Base-by-base conservation (phyloP, 352 stramenopile species). In the Pythium brachiatum region DNA sequence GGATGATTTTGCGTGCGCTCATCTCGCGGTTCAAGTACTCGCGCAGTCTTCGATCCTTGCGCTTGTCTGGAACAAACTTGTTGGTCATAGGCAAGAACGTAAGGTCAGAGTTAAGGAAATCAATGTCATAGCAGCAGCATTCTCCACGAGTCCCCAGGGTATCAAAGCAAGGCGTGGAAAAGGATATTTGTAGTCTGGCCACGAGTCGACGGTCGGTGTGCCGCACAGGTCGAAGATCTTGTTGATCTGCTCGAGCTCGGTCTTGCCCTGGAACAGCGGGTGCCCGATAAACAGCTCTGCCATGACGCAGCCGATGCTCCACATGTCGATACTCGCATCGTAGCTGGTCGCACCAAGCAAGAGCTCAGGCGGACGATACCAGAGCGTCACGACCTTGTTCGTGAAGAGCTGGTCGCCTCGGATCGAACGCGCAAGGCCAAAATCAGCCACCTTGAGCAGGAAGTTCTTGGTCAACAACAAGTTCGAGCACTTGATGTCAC, bases 371-470 rank as follows among this genome's bases (percentile, higher is more conserved):
- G 94, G 83, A 0, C 95, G 82, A 65, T 98, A 98, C 95, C 95
- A 98, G 9, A 97, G 72, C 29, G 95, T 98, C 13, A 97, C 94
- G 3, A 98, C 95, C 62, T 98, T 98, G 85, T 98, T 97, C 12
- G 94, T 98, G 58, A 94, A 96, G 8, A 92, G 70, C 60, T 94
- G 82, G 47, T 96, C 87, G 26, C 86, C 87, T 29, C 81, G 81
- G 60, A 94, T 87, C 0, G 87, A 94, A 21, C 87, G 83, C n/a
- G 87, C 85, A 0, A 96, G 75, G 1, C 87, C 87, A 68, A 94
- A 96, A 55, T 96, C 87, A 4, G 87, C 85, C 7, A 96, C 83
- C 56, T 96, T 96, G 9, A 96, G 79, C 43, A 93, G 44, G 50
- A 93, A 83, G 48, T 81, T 79, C 23, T 74, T 82, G 0, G 85